Base-by-base conservation (phyloP, 257 asterid genomes). In the Handroanthus guayacan region DNA sequence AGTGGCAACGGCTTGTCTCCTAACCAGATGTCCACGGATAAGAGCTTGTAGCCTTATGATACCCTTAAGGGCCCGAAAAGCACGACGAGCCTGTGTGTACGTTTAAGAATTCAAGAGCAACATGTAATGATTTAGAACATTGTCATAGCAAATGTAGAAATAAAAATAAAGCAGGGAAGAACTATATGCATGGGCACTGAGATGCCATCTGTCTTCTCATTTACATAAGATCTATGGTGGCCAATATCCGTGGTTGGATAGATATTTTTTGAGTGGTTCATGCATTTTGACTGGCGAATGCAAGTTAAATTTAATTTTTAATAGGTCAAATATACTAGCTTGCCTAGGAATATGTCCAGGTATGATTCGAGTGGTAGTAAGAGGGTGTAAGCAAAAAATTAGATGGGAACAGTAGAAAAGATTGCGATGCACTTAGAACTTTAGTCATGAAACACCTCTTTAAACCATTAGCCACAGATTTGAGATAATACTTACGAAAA, bases 1-100 rank as follows among this genome's bases (percentile, higher is more conserved):
- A 75, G 98, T 93, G 79, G 96, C 88, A 70, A 88, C 89, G 20
- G 97, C 97, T 82, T 93, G 98, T 78, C 97, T 86, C 85, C 98
- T 88, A 52, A 93, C 98, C 84, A 93, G 86, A 83, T 91, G 97
- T 39, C 98, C 98, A 39, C 97, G 96, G 66, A 93, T 91, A 75
- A 93, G 92, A 71, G 98, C 98, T 84, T 93, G 97, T 12, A 93
- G 89, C 88, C 97, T 90, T 84, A 91, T 93, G 75, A 93, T 91
- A 56, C 97, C 97, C 90, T 88, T 93, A 51, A 93, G 97, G 47
- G 97, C 95, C 74, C 90, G 81, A 66, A 91, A 93, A 81, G 98
- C 96, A 9, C 98, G 94, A 52, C 97, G 96, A 85, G 97, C 97
- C 97, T 93, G 82, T 38, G 52, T 25, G 78, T 55, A 56, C 66